Conservation (phyloP, 768 basidiomycete species). For the Galerina sulciceps region DNA sequence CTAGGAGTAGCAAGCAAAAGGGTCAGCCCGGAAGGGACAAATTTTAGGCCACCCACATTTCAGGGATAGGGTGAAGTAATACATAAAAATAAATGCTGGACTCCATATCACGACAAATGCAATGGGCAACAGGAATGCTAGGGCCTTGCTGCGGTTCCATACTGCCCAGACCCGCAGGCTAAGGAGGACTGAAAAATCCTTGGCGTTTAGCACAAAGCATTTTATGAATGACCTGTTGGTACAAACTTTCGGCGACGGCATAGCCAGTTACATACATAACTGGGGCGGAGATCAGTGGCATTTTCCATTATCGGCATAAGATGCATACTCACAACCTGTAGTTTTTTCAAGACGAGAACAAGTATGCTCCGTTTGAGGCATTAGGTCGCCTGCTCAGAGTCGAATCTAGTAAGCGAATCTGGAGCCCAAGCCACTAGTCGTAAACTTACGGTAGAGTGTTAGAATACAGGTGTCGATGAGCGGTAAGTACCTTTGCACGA, state of each 20-base stretch:
- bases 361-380: not conserved
- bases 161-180: conserved; percentile 13
- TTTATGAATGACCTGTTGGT: not conserved
- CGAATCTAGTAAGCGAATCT: not conserved
- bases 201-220: not conserved
- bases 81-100: conserved; percentile 1
- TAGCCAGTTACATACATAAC: conserved; percentile 13
- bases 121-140: not conserved
- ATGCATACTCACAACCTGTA: conserved; percentile 7
- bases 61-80: not conserved
- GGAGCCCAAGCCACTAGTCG: not conserved
- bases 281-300: not conserved
- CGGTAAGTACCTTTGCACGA: conserved; percentile 16
- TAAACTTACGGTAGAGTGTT: conserved; percentile 15
- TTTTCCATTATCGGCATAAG: not conserved
- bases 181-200: conserved; percentile 7
- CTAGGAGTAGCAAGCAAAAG: not conserved
- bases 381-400: conserved; percentile 2
- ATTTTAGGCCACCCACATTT: not conserved
- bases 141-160: not conserved
- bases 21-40: not conserved
- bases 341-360: conserved; percentile 1
- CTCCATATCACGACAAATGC: not conserved
- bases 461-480: conserved; percentile 12
- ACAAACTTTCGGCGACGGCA: conserved; percentile 11